Evolutionary conservation across 106 monocot genomes (phyloP).

Genomic region (Agapanthus africanus): DNA sequence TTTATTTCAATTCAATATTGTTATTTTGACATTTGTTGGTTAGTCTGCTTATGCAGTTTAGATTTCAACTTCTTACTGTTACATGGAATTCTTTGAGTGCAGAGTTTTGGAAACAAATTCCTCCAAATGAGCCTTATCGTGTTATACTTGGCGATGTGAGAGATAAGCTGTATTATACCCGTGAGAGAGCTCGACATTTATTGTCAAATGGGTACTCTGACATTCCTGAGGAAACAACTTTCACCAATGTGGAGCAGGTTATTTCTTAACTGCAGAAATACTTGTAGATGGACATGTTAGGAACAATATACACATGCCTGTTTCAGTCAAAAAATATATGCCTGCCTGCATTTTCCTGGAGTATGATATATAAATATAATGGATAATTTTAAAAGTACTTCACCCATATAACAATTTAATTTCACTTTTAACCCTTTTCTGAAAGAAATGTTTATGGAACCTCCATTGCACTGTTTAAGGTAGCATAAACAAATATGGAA

Average conservation of each 20-base stretch:
- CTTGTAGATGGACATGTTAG: background rate
- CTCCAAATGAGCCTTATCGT: conserved; percentile 82
- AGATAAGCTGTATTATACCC: conserved; percentile 80
- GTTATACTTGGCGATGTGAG: conserved; percentile 76
- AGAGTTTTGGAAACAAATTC: conserved; percentile 92
- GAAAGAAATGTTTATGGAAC: background rate
- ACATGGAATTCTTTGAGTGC: conserved; percentile 18
- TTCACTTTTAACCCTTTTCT: background rate
- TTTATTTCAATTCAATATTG: too few species aligned
- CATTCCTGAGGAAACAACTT: conserved; percentile 67
- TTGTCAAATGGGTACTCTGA: conserved; percentile 69
- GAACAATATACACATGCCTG: background rate
- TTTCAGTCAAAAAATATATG: too few species aligned
- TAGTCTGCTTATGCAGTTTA: background rate
- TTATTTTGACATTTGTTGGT: background rate
- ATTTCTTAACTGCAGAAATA: background rate
- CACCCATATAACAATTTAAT: too few species aligned
- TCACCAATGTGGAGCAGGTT: conserved; percentile 72
- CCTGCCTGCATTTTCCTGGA: background rate
- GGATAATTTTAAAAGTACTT: too few species aligned
- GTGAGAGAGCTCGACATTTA: conserved; percentile 61
- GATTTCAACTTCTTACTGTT: background rate
- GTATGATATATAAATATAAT: background rate
- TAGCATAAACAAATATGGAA: background rate
- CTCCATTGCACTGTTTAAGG: background rate